Conservation (phyloP, 495 filamentous ascomycete species). For the Annulohypoxylon stygium region DNA sequence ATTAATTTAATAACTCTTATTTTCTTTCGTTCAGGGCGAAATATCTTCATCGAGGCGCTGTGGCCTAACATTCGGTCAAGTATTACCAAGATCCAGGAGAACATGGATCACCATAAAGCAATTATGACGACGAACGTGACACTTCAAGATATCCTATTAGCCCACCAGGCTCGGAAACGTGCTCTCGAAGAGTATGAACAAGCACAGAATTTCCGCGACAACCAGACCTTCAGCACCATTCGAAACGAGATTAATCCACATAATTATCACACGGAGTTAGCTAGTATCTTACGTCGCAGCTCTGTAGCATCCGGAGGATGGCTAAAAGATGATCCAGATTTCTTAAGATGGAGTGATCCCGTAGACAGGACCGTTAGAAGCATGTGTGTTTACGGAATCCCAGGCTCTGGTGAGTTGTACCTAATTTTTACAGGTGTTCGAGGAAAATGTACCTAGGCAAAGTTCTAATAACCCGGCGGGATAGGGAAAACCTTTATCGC, state of each 20-base stretch:
- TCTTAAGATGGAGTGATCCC: constrained; percentile 19
- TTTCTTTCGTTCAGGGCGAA: constrained; percentile 14
- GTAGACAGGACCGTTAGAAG: constrained; percentile 15
- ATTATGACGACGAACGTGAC: constrained; percentile 36
- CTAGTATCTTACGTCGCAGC: constrained; percentile 13
- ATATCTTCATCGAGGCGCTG: constrained; percentile 29
- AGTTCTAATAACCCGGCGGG: neutral
- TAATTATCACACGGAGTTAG: constrained; percentile 10
- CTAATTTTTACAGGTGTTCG: too few relatives aligned
- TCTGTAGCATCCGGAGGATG: constrained; percentile 28
- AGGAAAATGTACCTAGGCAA: neutral
- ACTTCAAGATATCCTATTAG: constrained; percentile 30
- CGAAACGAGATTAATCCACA: constrained; percentile 30
- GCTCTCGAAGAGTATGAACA: constrained; percentile 31
- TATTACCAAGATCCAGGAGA: constrained; percentile 29
- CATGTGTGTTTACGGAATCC: constrained; percentile 36
- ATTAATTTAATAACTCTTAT: neutral
- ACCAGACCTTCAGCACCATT: constrained; percentile 25
- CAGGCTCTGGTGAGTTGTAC: constrained; percentile 33
- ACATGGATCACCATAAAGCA: constrained; percentile 33
- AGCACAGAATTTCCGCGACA: constrained; percentile 23
- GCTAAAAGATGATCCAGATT: constrained; percentile 26
- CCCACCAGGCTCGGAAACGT: constrained; percentile 25
- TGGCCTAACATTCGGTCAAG: constrained; percentile 38
- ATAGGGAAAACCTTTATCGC: constrained; percentile 33